Evolutionary conservation across 1,284 basidiomycete genomes (phyloP).

Genomic region (Ganoderma meredithae): DNA sequence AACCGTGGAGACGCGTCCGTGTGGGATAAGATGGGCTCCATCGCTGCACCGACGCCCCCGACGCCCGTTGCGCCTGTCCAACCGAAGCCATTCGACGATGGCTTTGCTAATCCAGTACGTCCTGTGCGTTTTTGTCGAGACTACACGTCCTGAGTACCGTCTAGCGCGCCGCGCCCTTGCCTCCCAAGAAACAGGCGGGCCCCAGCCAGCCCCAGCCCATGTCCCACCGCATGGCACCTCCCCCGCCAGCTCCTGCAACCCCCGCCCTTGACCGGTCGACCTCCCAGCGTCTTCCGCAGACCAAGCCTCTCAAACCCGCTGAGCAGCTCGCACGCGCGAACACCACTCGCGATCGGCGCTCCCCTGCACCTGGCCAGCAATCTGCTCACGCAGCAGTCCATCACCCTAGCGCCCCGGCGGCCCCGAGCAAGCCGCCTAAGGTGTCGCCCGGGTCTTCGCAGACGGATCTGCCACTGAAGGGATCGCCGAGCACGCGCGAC

Average conservation of each 20-base stretch:
- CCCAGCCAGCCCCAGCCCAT: constrained; percentile 50
- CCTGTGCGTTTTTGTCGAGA: not conserved
- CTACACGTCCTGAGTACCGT: constrained; percentile 18
- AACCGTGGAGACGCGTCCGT: constrained; percentile 70
- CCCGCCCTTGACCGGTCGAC: constrained; percentile 79
- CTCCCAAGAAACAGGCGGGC: constrained; percentile 61
- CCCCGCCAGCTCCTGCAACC: constrained; percentile 64
- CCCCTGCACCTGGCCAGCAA: constrained; percentile 42
- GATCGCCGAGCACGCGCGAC: constrained; percentile 33
- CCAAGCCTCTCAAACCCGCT: constrained; percentile 56
- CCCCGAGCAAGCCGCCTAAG: constrained; percentile 46
- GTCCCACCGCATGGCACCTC: constrained; percentile 72
- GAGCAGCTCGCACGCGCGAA: constrained; percentile 70
- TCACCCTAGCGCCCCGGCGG: constrained; percentile 30
- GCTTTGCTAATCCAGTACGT: constrained; percentile 61
- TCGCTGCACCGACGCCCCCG: constrained; percentile 39
- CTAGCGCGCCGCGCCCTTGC: constrained; percentile 57
- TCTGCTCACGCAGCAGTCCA: constrained; percentile 25
- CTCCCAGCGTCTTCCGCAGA: constrained; percentile 67
- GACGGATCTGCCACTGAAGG: constrained; percentile 61
- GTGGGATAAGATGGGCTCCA: constrained; percentile 82
- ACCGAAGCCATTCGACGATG: constrained; percentile 49
- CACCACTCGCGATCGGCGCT: constrained; percentile 65
- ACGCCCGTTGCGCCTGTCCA: constrained; percentile 25
- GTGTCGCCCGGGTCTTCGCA: constrained; percentile 61